These are phyloP conservation scores for Saposhnikovia divaricata DNA, from an alignment of 129 eudicot genomes.

Conservation along the genomic window DNA sequence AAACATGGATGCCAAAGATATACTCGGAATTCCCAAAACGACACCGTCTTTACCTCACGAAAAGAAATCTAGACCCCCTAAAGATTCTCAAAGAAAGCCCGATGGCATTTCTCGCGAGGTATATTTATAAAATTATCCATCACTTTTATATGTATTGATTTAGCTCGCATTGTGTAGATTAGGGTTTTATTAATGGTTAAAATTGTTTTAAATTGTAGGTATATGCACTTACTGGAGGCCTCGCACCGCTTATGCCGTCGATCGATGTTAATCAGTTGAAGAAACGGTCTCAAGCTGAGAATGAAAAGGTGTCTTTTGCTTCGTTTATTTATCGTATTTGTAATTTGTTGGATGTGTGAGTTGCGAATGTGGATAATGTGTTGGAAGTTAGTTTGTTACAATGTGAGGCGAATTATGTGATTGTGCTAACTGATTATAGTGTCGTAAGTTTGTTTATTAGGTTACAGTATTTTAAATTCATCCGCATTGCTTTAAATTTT, in stretches of 20 bases:
- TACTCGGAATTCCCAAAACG: constrained; percentile 74
- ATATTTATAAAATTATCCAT: background rate
- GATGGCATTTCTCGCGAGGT: constrained; percentile 99
- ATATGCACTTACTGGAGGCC: constrained; percentile 93
- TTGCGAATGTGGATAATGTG: background rate
- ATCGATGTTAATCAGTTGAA: constrained; percentile 66
- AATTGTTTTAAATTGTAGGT: constrained; percentile 39
- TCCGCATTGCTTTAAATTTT: background rate
- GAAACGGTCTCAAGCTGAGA: constrained; percentile 47
- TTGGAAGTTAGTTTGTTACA: background rate
- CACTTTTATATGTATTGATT: background rate
- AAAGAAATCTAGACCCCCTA: constrained; percentile 74
- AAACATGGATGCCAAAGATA: constrained; percentile 88
- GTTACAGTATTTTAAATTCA: background rate
- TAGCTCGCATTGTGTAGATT: background rate
- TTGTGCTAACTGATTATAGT: background rate
- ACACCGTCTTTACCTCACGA: constrained; percentile 44
- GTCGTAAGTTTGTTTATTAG: background rate
- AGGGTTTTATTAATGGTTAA: background rate
- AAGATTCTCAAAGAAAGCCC: constrained; percentile 90
- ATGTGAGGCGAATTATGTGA: background rate
- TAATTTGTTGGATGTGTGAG: background rate
- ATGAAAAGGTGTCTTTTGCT: constrained; percentile 52
- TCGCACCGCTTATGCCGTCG: constrained; percentile 86
- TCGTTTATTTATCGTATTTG: background rate